phyloP scores from a whole-genome alignment of 1,139 yeast genomes.

The Nematodospora anomalae region DNA sequence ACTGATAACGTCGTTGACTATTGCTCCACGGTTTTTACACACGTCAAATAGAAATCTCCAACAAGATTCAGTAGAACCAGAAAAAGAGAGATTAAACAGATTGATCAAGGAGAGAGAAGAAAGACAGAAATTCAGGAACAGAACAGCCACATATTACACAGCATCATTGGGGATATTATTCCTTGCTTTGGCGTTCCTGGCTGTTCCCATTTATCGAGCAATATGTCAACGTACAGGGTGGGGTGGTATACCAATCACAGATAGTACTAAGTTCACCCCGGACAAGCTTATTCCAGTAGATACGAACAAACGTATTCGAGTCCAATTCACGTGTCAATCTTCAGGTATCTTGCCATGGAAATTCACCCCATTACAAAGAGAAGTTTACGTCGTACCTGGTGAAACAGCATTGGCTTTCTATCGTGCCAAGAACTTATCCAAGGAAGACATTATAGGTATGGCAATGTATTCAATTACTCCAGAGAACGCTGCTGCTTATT shows the following conservation, averaged over 20 bases:
- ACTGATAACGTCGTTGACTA: neutral
- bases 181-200: slow-evolving; percentile 80
- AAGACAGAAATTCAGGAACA: slow-evolving; percentile 32
- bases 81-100: slow-evolving; percentile 18
- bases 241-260: slow-evolving; percentile 95
- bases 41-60: slow-evolving; percentile 6
- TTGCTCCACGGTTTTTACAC: slow-evolving; percentile 1
- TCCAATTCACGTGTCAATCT: slow-evolving; percentile 88
- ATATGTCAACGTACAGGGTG: slow-evolving; percentile 94
- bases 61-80: slow-evolving; percentile 11
- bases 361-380: slow-evolving; percentile 91
- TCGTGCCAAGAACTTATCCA: slow-evolving; percentile 82
- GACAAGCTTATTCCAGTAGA: slow-evolving; percentile 90
- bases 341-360: slow-evolving; percentile 94
- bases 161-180: slow-evolving; percentile 70
- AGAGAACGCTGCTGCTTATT: slow-evolving; percentile 93
- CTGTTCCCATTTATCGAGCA: slow-evolving; percentile 91
- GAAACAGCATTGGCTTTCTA: slow-evolving; percentile 97
- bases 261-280: slow-evolving; percentile 72
- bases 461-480: slow-evolving; percentile 97
- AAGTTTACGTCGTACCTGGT: slow-evolving; percentile 92
- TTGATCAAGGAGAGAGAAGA: slow-evolving; percentile 28
- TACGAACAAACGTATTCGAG: slow-evolving; percentile 74
- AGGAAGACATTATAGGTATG: slow-evolving; percentile 94
- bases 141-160: slow-evolving; percentile 69